Conservation (phyloP, 176 grass and related monocot species). For the Ensete ventricosum region DNA sequence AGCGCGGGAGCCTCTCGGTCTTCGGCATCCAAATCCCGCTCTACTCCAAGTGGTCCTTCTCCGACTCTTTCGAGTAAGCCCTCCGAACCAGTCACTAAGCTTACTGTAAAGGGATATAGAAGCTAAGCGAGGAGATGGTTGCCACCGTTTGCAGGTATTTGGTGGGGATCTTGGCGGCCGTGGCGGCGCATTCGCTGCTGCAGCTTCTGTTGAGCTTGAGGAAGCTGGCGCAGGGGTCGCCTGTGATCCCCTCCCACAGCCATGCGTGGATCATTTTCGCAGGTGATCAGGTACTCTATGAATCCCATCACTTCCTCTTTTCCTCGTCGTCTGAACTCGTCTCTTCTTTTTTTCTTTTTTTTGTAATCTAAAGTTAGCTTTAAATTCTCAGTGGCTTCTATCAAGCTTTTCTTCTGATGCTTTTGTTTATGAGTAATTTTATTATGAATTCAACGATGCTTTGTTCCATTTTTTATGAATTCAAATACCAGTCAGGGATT, state of each 20-base stretch:
- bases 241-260: constrained; percentile 28
- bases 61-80: constrained; percentile 63
- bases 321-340: not conserved
- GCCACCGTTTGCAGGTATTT: constrained; percentile 38
- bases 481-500: too few species aligned
- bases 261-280: constrained; percentile 76
- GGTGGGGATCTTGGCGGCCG: constrained; percentile 50
- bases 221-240: constrained; percentile 39
- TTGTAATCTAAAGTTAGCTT: too few species aligned
- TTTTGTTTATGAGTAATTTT: too few species aligned
- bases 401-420: too few species aligned
- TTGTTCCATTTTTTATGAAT: too few species aligned
- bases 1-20: constrained; percentile 45
- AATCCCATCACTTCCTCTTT: not conserved
- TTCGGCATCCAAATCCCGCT: constrained; percentile 61
- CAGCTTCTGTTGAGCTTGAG: constrained; percentile 49
- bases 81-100: not conserved
- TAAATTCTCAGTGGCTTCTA: too few species aligned
- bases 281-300: constrained; percentile 46
- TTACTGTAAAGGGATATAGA: not conserved
- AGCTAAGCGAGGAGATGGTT: too few species aligned
- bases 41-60: constrained; percentile 83
- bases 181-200: constrained; percentile 52
- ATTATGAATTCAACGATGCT: too few species aligned
- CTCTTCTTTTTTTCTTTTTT: too few species aligned